A percentile compares a stretch with the other conserved stretches of the same genome.
Evolutionary conservation across 2,329 filamentous ascomycete species (phyloP).

Genomic region (Claviceps cyperi): DNA sequence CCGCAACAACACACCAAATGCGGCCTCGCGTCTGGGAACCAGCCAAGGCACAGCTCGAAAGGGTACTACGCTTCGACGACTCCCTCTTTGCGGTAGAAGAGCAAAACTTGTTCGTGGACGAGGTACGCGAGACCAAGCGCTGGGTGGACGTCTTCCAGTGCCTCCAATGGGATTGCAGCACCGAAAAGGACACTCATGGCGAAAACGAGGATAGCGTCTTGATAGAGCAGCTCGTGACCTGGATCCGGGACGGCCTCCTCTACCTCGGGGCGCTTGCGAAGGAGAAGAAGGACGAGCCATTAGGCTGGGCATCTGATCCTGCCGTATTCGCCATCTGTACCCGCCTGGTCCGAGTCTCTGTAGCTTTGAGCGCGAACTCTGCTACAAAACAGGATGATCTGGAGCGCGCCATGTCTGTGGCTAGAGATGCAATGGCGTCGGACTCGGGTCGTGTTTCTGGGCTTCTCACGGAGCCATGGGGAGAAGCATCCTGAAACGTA

Average conservation of each 20-base stretch:
- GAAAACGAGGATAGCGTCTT: constrained; percentile 14
- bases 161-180: constrained; percentile 8
- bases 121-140: constrained; percentile 55
- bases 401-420: constrained; percentile 3
- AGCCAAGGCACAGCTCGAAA: constrained; percentile 25
- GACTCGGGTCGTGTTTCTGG: constrained; percentile 12
- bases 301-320: constrained; percentile 59
- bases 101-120: constrained; percentile 86
- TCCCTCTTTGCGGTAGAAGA: constrained; percentile 78
- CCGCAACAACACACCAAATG: not conserved
- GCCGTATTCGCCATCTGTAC: constrained; percentile 50
- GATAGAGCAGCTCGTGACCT: constrained; percentile 22
- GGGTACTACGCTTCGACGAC: constrained; percentile 41
- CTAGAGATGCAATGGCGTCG: constrained; percentile 2
- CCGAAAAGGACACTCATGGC: not conserved
- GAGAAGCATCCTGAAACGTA: not conserved
- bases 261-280: constrained; percentile 21
- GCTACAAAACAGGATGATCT: constrained; percentile 4
- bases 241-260: constrained; percentile 36
- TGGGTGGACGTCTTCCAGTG: constrained; percentile 44
- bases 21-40: constrained; percentile 9
- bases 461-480: constrained; percentile 12
- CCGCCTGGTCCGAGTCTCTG: constrained; percentile 27
- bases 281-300: constrained; percentile 40
- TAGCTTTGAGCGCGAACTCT: constrained; percentile 16